Evolutionary conservation across 2,329 filamentous ascomycete species (phyloP), one percentile per base, ranked within the genome.

Genomic region (Talaromyces sp.): DNA sequence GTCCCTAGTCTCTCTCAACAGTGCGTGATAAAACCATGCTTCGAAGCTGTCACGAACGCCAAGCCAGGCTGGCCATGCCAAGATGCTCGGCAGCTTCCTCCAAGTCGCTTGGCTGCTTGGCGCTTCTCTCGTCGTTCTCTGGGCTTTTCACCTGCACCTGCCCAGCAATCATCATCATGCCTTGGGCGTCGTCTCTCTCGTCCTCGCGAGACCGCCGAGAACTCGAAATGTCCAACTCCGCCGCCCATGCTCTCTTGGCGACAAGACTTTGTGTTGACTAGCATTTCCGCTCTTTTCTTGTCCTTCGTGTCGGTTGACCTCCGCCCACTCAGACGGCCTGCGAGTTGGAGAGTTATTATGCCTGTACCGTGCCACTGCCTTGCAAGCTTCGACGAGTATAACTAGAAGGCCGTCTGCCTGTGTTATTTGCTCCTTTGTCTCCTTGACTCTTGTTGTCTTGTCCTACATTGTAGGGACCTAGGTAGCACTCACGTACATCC

Each of bases 171-270:
- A 59, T 41, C 56, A 59, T 45, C 56, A 59, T 59, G 56, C n/a
- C 56, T 27, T 33, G n/a, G 13, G 8, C 37, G 3, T 27, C 56
- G 37, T 39, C 19, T 25, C 37, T 31, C 37, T 59, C 37, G 56
- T 59, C 39, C 56, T 59, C 37, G 35, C 39, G 56, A 43, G 56
- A 45, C 56, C 17, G 56, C 56, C 56, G 56, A 59, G 56, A 27
- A 59, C 3, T 45, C 39, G 56, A 41, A 17, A 59, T 59, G 56
- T 59, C 56, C 13, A 59, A 7, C 37, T 59, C 56, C 56, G 56
- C 56, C 56, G 56, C 56, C 56, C 39, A 59, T 59, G 56, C 27
- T 59, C 37, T 62, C 61, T 56, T 62, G 49, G 47, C 61, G 47
- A 50, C 45, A 62, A 52, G 45, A 22, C 41, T 43, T 13, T 33